Evolutionary conservation across 2,329 filamentous ascomycete species (phyloP).

Genomic region (Magnaporthales sp.): DNA sequence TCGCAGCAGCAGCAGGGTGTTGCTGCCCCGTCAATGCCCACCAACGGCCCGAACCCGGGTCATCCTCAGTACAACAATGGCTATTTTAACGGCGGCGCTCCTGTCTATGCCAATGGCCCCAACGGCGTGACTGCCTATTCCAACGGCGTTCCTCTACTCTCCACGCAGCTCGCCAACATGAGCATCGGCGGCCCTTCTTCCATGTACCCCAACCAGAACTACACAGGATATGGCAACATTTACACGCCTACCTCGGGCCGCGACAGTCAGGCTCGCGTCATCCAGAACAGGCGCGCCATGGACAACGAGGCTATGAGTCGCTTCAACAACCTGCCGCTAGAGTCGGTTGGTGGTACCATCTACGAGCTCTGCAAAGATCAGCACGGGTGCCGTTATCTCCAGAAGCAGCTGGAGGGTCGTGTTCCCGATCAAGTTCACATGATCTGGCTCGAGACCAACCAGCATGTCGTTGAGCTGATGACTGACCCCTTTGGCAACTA

Average conservation of each 20-base stretch:
- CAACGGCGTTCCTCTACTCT: slow-evolving; percentile 50
- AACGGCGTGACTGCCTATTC: slow-evolving; percentile 25
- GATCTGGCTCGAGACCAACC: slow-evolving; percentile 90
- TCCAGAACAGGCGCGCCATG: slow-evolving; percentile 65
- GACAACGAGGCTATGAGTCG: slow-evolving; percentile 71
- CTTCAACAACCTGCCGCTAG: slow-evolving; percentile 75
- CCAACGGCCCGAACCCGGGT: slow-evolving; percentile 9
- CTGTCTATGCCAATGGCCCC: slow-evolving; percentile 19
- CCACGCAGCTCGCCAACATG: slow-evolving; percentile 61
- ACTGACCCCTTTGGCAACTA: slow-evolving; percentile 99
- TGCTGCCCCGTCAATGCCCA: neutral
- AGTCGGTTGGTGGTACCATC: slow-evolving; percentile 73
- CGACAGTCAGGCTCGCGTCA: slow-evolving; percentile 69
- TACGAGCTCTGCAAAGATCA: slow-evolving; percentile 94
- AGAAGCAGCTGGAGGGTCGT: slow-evolving; percentile 93
- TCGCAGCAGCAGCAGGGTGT: slow-evolving; percentile 14
- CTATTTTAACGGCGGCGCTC: slow-evolving; percentile 24
- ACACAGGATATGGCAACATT: slow-evolving; percentile 44
- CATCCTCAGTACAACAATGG: slow-evolving; percentile 17
- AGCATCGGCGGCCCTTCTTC: slow-evolving; percentile 36
- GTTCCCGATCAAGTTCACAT: slow-evolving; percentile 75
- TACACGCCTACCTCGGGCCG: slow-evolving; percentile 49
- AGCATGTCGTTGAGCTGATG: slow-evolving; percentile 95
- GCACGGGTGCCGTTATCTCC: slow-evolving; percentile 91
- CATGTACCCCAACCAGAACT: slow-evolving; percentile 50